phyloP scores from a whole-genome alignment of 1,139 yeast species.

The Nadsonia commutata region DNA sequence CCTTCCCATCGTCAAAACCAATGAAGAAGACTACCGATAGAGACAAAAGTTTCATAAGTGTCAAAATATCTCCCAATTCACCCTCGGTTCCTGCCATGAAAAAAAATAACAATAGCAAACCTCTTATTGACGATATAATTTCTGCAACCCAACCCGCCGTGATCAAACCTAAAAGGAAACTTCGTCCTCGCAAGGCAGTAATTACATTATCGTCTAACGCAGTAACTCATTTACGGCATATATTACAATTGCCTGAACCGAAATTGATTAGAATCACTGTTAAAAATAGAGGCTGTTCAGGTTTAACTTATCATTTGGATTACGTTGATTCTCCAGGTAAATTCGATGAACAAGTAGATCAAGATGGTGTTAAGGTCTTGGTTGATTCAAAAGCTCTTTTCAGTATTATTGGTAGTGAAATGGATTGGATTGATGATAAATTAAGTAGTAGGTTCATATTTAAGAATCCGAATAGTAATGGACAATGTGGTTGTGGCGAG shows the following conservation, averaged over 20 bases:
- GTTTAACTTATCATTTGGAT: constrained; percentile 79
- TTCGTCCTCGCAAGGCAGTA: constrained; percentile 79
- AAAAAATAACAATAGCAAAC: not conserved
- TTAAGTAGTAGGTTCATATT: constrained; percentile 79
- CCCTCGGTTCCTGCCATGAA: not conserved
- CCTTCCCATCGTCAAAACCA: not conserved
- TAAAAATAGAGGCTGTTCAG: constrained; percentile 93
- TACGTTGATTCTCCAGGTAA: constrained; percentile 83
- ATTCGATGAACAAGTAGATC: constrained; percentile 76
- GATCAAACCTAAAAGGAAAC: constrained; percentile 34
- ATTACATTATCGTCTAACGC: constrained; percentile 69
- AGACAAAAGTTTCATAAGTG: not conserved
- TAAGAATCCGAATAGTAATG: constrained; percentile 30
- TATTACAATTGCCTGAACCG: constrained; percentile 72
- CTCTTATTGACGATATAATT: not conserved
- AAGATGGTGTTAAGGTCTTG: constrained; percentile 83
- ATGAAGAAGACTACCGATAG: not conserved
- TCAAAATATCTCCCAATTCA: not conserved
- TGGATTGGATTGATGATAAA: constrained; percentile 97
- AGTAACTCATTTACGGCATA: constrained; percentile 46
- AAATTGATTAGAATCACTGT: constrained; percentile 85
- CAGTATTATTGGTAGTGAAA: constrained; percentile 89
- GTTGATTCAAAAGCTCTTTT: constrained; percentile 93
- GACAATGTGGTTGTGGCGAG: not conserved
- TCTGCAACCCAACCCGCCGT: too few relatives aligned